Base-by-base conservation (phyloP, 176 grass and related monocot species). In the Carex scoparia region DNA sequence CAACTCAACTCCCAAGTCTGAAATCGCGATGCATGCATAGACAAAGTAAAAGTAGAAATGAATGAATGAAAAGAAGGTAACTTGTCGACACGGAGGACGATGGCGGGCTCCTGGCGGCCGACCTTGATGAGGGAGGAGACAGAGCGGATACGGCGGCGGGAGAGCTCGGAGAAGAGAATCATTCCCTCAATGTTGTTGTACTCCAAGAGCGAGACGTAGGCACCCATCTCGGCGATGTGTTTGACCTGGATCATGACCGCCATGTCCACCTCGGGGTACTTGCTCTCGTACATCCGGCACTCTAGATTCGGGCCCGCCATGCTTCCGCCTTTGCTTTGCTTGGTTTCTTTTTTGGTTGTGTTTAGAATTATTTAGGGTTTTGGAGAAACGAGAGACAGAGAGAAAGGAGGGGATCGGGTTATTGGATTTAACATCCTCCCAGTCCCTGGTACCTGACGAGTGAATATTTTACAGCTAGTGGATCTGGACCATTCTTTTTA, bases 111-210 rank as follows among this genome's bases (percentile, higher is more conserved):
- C 92, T 94, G 94, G 83, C 94, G 94, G 69, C 94, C 94, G 77
- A 97, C 92, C 85, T 97, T 97, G 87, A 97, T 97, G 87, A 97
- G 92, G 23, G 92, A 91, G 23, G 94, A 97, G 49, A 97, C 89
- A 37, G 92, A 94, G 61, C 94, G 92, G 35, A 97, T 97, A 13
- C 94, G 94, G 11, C 94, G 94, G 33, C 94, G 94, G 59, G 94
- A 97, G 40, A 97, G 90, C 87, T 94, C 94, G 51, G 94, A 97
- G 92, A 97, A 97, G 84, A 97, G 94, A 74, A 97, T 97, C 92
- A 97, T 97, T 61, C 94, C 94, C 87, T 97, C 94, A 81, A 97
- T 94, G 90, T 97, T 97, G 85, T 97, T 97, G 88, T 92, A 97
- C 90, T 97, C 94, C 32, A 97, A 86, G 38, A 97, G 90, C 4